A percentile compares a stretch with the other conserved stretches of the same genome.
Conservation (phyloP, 768 basidiomycete genomes). For the Holtermannia corniformis region DNA sequence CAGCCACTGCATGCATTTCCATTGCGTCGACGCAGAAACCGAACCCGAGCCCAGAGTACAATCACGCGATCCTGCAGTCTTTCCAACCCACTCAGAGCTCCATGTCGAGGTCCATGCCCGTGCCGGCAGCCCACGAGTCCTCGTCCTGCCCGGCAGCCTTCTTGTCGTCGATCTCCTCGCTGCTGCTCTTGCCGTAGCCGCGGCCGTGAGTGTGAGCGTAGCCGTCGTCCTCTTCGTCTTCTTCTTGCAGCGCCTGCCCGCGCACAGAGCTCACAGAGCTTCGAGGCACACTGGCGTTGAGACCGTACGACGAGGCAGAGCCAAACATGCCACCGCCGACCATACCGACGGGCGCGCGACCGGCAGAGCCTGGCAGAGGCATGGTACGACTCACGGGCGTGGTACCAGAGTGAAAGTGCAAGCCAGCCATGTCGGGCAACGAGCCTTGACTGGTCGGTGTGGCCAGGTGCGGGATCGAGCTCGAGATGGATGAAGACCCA, state of each 20-base stretch:
- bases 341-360: conserved; percentile 10
- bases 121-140: background rate
- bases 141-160: background rate
- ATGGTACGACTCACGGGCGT: background rate
- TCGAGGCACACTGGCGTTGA: conserved; percentile 23
- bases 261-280: conserved; percentile 16
- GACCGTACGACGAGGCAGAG: conserved; percentile 6
- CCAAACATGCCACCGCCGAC: conserved; percentile 34
- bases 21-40: background rate
- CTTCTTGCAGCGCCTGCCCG: conserved; percentile 17
- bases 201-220: conserved; percentile 12
- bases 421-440: conserved; percentile 18
- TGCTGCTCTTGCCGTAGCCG: background rate
- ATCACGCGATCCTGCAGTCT: too few species aligned
- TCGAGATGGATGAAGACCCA: conserved; percentile 4
- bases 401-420: conserved; percentile 15
- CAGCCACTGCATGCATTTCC: background rate
- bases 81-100: background rate
- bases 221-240: conserved; percentile 31
- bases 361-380: conserved; percentile 1
- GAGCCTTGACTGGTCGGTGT: conserved; percentile 21
- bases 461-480: conserved; percentile 10
- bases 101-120: background rate
- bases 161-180: background rate
- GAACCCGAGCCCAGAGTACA: background rate